Percentiles rank a stretch among this genome's conserved stretches.
These are phyloP conservation scores for Pichia cactophila DNA, from an alignment of 1,139 yeast genomes.

Conservation along the genomic window DNA sequence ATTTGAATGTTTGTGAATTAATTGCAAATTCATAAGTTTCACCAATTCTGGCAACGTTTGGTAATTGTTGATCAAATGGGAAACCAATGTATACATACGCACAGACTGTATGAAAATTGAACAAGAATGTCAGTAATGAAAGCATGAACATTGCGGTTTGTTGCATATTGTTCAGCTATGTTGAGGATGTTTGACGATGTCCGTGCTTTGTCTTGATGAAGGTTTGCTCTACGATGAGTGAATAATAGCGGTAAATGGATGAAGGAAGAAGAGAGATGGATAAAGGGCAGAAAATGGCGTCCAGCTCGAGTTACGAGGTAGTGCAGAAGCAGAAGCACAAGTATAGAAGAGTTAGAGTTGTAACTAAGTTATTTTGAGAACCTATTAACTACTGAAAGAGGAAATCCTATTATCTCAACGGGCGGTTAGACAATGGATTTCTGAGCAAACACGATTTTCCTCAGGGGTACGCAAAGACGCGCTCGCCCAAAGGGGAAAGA, in stretches of 20 bases:
- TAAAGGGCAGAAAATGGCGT: not conserved
- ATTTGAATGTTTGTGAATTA: conserved; percentile 63
- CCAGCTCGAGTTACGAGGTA: not conserved
- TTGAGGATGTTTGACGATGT: not conserved
- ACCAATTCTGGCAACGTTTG: conserved; percentile 75
- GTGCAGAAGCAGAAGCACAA: not conserved
- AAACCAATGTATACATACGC: conserved; percentile 54
- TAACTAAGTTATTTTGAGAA: too few species aligned
- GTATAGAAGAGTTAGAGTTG: not conserved
- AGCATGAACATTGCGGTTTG: not conserved
- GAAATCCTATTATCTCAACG: not conserved
- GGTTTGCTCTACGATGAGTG: not conserved
- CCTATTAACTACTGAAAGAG: not conserved
- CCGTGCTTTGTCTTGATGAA: not conserved
- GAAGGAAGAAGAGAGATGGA: not conserved
- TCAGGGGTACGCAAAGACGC: not conserved
- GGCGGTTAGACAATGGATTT: not conserved
- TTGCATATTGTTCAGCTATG: not conserved
- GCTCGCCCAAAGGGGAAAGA: not conserved
- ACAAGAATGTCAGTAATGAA: not conserved
- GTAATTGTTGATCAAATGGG: conserved; percentile 76
- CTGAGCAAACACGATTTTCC: not conserved
- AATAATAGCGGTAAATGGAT: not conserved
- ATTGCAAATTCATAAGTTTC: conserved; percentile 59
- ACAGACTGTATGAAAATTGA: not conserved